Percentiles rank a stretch among this genome's conserved stretches.
Conservation (phyloP, 768 basidiomycete species). For the Rubroboletus satanas region DNA sequence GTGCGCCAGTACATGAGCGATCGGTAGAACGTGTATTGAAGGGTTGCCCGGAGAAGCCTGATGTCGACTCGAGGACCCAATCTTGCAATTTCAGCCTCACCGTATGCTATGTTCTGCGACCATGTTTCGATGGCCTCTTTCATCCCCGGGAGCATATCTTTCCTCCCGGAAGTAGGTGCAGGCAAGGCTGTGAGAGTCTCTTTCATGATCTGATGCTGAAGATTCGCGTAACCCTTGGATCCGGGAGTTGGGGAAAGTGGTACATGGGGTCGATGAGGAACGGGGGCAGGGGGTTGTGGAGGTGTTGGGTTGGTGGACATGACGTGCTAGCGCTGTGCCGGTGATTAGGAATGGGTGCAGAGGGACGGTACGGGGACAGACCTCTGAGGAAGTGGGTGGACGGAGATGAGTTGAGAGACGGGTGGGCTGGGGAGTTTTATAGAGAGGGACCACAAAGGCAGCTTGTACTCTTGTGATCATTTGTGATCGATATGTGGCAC, state of each 20-base stretch:
- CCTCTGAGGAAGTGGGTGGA: constrained; percentile 2
- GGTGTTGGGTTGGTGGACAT: constrained; percentile 18
- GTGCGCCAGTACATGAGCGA: constrained; percentile 35
- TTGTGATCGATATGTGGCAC: constrained; percentile 30
- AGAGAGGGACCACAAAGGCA: constrained; percentile 25
- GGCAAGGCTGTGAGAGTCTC: constrained; percentile 15
- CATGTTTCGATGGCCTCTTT: constrained; percentile 10
- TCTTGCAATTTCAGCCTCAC: constrained; percentile 19
- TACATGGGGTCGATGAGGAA: background rate
- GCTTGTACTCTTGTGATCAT: constrained; percentile 26
- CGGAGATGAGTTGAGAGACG: background rate
- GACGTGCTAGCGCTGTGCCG: background rate
- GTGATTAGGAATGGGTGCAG: background rate
- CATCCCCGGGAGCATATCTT: background rate
- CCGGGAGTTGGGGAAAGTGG: constrained; percentile 18
- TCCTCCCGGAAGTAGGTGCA: constrained; percentile 13
- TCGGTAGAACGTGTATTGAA: constrained; percentile 18
- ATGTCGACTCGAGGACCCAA: constrained; percentile 19
- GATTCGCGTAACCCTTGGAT: constrained; percentile 12
- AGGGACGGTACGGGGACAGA: background rate
- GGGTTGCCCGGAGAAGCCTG: constrained; percentile 11
- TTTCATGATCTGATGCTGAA: constrained; percentile 19
- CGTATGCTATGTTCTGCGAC: constrained; percentile 13
- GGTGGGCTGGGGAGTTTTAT: constrained; percentile 24
- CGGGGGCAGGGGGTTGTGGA: constrained; percentile 9